Base-by-base conservation (phyloP, 208 protist genomes). In the Leishmania martiniquensis region DNA sequence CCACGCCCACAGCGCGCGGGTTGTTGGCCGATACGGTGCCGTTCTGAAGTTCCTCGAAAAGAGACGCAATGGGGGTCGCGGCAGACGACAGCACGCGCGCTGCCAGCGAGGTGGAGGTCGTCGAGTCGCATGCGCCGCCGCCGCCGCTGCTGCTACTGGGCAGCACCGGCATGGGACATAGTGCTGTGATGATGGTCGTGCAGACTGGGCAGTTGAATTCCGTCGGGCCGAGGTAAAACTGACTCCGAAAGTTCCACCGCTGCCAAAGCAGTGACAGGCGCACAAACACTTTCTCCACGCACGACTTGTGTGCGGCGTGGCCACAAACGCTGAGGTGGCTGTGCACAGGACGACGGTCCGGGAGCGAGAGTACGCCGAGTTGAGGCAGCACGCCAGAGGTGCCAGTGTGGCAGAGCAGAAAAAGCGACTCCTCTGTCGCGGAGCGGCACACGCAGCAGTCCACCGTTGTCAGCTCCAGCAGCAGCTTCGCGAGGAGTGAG, bases 141-240 rank as follows among this genome's bases (percentile, higher is more conserved):
- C n/a, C n/a, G 25, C 34, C 75, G 59, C 25, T 59, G 34, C 76
- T 45, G 42, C 66, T 25, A 47, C 17, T 34, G 66, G 78, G 62
- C 39, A 94, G 78, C 25, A 72, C 47, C 7, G 93, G 93, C 49
- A 94, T 60, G 13, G 90, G 93, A 59, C 80, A 83, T n/a, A 93
- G 76, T 29, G 84, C 65, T 1, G 86, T 93, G 52, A 87, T 87
- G 49, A 92, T 85, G 83, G 92, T 94, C 66, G 87, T 70, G 70
- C 93, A 95, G 39, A 95, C 75, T 0, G 93, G 89, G 75, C 93
- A 96, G 70, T 78, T 83, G 63, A 95, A 89, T 69, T 94, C 89
- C 39, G 76, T 83, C 6, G 84, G 84, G 22, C 76, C 77, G 20
- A 91, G 80, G 72, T 84, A 89, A 10, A 65, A 39, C 75, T 89